Base-by-base conservation (phyloP, 768 basidiomycete species). In the Naematelia aurantialba region DNA sequence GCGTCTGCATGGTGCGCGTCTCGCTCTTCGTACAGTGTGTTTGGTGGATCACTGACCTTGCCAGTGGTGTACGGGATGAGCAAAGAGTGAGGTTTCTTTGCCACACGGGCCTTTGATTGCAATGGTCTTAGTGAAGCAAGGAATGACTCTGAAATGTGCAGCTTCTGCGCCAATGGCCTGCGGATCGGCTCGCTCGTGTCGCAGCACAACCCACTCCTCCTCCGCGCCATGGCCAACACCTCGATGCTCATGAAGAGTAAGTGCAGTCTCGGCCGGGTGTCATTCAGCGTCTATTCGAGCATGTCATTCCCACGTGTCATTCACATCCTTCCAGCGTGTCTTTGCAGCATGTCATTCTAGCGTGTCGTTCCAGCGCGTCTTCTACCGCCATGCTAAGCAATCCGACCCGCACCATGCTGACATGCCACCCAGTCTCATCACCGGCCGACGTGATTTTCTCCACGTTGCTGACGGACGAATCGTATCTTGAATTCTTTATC, bases 191-290 rank as follows among this genome's bases (percentile, higher is more conserved):
- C 70, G 0, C 59, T 76, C 34, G 59, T 76, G 50, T 70, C 70
- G 24, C 74, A 73, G 45, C 53, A 72, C 50, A 73, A 76, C 60
- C 74, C 74, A 0, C 59, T 70, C 4, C 53, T 72, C 2, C 54
- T 76, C n/a, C 60, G 73, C 17, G 68, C 69, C 8, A 70, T 74
- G 63, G 71, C 73, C 8, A 68, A 67, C 34, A 67, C 69, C 13
- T 69, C 73, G 13, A 69, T 76, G 69, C 62, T 74, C 13, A 74
- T 76, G 73, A 76, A 76, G 58, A 70, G 73, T 62, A 51, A 60
- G 62, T 59, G 45, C 46, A 4, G 47, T 44, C 42, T 19, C n/a
- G n/a, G n/a, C n/a, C n/a, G n/a, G n/a, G n/a, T n/a, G n/a, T n/a
- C n/a, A n/a, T n/a, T n/a, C 56, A 21, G 56, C 55, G 3, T 53